Base-by-base conservation (phyloP, 2,329 filamentous ascomycete species). In the Cladophialophora bantiana region DNA sequence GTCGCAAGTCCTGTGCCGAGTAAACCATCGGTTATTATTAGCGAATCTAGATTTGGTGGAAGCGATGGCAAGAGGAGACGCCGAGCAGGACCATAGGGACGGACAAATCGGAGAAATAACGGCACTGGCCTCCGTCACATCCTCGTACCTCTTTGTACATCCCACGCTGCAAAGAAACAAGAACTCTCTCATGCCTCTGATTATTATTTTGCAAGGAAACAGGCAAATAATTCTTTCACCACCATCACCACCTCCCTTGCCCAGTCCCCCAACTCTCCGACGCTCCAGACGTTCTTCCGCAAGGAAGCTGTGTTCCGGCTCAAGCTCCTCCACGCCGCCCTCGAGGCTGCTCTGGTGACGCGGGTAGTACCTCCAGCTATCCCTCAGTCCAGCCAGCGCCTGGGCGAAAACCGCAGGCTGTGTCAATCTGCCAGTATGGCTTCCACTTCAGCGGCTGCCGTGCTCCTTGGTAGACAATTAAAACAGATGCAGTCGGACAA, bases 401-500 rank as follows among this genome's bases (percentile, higher is more conserved):
- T 6, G 7, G 20, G 18, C 45, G 18, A 52, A 9, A 36, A n/a
- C 40, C 34, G 12, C 15, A 15, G 42, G 6, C n/a, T 20, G 18
- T 7, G 18, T 31, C 45, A 26, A 26, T 10, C 26, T 40, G 50
- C 26, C 54, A 54, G 32, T 67, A 74, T 63, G 56, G 82, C 82
- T 77, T 78, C 81, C 64, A 80, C 80, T 48, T 79, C 82, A 56
- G 87, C 88, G 9, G 89, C 91, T 13, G 91, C 88, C 20, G 84
- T 89, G 68, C 88, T 98, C 71, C 88, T 99, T 55, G 83, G 86
- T 73, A 89, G 91, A 65, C 94, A 98, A 81, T 88, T 98, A 71
- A 96, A 96, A 83, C 90, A 96, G 77, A 98, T 99, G 88, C 92
- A 96, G 80, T 88, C 86, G 31, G 90, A 92, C 78, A 94, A 93